Evolutionary conservation across 441 rosid species (phyloP).

Genomic region (Brassica hybrid): DNA sequence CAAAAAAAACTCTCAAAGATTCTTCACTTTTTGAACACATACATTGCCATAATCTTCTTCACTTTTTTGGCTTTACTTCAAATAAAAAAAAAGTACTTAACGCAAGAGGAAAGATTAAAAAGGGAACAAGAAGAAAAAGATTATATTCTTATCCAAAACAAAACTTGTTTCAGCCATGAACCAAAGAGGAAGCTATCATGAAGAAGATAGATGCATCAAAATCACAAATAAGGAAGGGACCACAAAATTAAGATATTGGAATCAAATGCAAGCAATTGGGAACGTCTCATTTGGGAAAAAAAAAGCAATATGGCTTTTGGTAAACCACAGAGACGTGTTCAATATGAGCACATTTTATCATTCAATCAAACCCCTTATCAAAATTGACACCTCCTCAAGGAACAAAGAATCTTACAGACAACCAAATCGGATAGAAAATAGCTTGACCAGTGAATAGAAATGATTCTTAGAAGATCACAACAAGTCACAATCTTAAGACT

Average conservation of each 20-base stretch:
- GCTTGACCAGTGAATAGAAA: slow-evolving; percentile 9
- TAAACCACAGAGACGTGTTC: slow-evolving; percentile 26
- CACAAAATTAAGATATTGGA: slow-evolving; percentile 34
- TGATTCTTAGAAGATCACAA: slow-evolving; percentile 28
- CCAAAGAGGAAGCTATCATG: slow-evolving; percentile 16
- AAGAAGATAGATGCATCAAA: slow-evolving; percentile 34
- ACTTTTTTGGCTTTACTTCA: slow-evolving; percentile 2
- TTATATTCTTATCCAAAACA: slow-evolving; percentile 27
- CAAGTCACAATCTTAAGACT: slow-evolving; percentile 33
- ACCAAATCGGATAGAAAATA: slow-evolving; percentile 4
- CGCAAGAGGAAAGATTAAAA: slow-evolving; percentile 20
- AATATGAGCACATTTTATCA: slow-evolving; percentile 26
- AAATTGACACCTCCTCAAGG: slow-evolving; percentile 11
- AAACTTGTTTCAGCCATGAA: slow-evolving; percentile 27
- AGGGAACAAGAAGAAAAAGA: background rate
- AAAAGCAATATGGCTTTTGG: slow-evolving; percentile 23
- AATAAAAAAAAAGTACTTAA: background rate
- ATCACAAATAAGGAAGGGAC: slow-evolving; percentile 19
- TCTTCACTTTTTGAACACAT: slow-evolving; percentile 15
- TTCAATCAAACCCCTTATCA: slow-evolving; percentile 8
- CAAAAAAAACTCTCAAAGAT: slow-evolving; percentile 6
- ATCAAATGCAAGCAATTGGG: slow-evolving; percentile 37
- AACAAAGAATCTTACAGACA: slow-evolving; percentile 26
- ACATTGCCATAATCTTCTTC: slow-evolving; percentile 17
- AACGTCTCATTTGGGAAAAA: slow-evolving; percentile 10